Percentiles rank a stretch among this genome's conserved stretches.
These are phyloP conservation scores for Pterocarpus macrocarpus DNA, from an alignment of 306 rosid genomes.

Conservation along the genomic window DNA sequence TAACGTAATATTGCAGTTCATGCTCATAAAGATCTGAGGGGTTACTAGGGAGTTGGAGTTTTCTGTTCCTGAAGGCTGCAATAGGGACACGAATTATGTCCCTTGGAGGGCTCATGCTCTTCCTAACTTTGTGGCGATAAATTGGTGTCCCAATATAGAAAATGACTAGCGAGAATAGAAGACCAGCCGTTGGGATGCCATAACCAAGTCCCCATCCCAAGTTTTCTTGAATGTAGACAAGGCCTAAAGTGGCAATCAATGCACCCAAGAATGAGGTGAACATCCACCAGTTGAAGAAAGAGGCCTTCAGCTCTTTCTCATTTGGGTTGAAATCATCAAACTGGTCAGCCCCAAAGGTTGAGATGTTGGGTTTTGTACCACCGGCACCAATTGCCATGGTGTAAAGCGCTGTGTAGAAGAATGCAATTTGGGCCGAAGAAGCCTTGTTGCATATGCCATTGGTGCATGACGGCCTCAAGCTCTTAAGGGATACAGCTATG, in stretches of 20 bases:
- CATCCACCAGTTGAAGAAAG: conserved; percentile 99
- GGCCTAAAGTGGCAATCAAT: conserved; percentile 75
- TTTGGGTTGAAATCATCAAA: conserved; percentile 82
- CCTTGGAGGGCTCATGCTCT: conserved; percentile 67
- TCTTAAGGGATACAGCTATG: conserved; percentile 68
- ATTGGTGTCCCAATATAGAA: conserved; percentile 77
- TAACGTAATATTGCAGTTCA: conserved; percentile 56
- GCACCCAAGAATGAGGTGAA: conserved; percentile 91
- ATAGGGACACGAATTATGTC: conserved; percentile 64
- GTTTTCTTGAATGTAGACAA: conserved; percentile 90
- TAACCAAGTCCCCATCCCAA: conserved; percentile 94
- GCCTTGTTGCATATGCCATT: conserved; percentile 78
- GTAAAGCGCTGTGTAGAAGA: conserved; percentile 85
- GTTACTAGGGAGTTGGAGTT: conserved; percentile 63
- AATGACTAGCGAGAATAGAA: conserved; percentile 64
- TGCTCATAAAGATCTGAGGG: conserved; percentile 72
- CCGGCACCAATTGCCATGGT: conserved; percentile 90
- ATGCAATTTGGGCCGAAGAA: conserved; percentile 70
- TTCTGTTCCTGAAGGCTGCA: conserved; percentile 71
- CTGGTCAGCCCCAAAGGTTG: conserved; percentile 95
- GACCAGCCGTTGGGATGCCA: conserved; percentile 87
- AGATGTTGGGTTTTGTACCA: conserved; percentile 94
- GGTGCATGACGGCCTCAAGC: conserved; percentile 67
- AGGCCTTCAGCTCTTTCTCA: conserved; percentile 79
- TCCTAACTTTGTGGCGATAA: conserved; percentile 75